phyloP scores from a whole-genome alignment of 2,329 filamentous ascomycete genomes.

The Waltergamsia citrina region DNA sequence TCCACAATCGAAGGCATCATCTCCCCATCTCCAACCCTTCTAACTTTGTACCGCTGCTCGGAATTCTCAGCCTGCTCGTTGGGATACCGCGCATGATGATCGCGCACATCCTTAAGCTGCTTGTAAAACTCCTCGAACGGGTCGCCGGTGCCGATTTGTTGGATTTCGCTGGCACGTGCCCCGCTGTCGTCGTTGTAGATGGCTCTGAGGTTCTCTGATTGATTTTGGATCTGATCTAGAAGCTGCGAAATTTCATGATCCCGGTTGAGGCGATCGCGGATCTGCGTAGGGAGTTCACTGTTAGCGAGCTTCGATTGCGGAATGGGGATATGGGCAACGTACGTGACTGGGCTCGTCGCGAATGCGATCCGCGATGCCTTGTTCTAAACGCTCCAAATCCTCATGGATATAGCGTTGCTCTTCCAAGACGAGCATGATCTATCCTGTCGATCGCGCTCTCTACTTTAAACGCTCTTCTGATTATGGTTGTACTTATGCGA shows the following conservation, averaged over 20 bases:
- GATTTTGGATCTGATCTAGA: conserved; percentile 76
- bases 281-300: conserved; percentile 36
- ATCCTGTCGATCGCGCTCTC: too few species aligned
- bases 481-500: too few species aligned
- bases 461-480: too few species aligned
- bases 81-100: conserved; percentile 83
- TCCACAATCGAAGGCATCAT: conserved; percentile 63
- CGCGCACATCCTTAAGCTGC: conserved; percentile 70
- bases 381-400: conserved; percentile 91
- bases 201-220: conserved; percentile 69
- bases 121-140: conserved; percentile 88
- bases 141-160: conserved; percentile 75
- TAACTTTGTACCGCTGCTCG: conserved; percentile 77
- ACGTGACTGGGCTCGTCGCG: conserved; percentile 83
- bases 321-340: conserved; percentile 22
- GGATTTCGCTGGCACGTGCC: conserved; percentile 67
- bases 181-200: conserved; percentile 78
- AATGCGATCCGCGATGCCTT: conserved; percentile 83
- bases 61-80: conserved; percentile 94
- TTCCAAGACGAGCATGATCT: conserved; percentile 75
- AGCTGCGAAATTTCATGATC: conserved; percentile 90
- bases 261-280: conserved; percentile 78
- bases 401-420: conserved; percentile 92
- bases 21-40: conserved; percentile 54
- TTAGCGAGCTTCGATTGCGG: conserved; percentile 10